Evolutionary conservation across 768 basidiomycete species (phyloP).

Genomic region (Tulasnella sp.): DNA sequence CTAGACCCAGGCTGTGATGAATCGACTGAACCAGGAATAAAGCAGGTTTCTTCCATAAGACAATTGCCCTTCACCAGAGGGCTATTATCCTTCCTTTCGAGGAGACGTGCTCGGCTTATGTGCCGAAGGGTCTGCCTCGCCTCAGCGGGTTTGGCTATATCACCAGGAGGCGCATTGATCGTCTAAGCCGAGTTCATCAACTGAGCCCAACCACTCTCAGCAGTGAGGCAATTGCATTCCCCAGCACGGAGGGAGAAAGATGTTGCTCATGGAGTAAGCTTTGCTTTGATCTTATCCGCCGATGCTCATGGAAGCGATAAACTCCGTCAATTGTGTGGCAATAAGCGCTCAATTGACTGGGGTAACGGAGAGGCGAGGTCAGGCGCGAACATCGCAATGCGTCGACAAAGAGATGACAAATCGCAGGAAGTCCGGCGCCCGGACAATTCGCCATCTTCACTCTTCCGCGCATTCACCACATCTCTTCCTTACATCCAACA

Average conservation of each 20-base stretch:
- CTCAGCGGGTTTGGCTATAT: slow-evolving; percentile 13
- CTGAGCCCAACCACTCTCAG: slow-evolving; percentile 40
- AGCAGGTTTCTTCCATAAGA: neutral
- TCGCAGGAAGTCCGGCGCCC: neutral
- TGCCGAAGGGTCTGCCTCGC: neutral
- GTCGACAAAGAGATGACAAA: neutral
- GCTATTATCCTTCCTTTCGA: slow-evolving; percentile 52
- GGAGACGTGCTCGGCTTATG: neutral
- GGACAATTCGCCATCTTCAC: too few species aligned
- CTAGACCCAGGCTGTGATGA: slow-evolving; percentile 42
- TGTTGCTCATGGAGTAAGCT: slow-evolving; percentile 58
- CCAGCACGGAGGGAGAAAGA: slow-evolving; percentile 22
- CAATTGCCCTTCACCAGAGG: slow-evolving; percentile 38
- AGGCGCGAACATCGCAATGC: too few species aligned
- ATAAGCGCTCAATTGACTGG: neutral
- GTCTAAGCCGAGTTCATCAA: slow-evolving; percentile 43
- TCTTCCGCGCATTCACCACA: too few species aligned
- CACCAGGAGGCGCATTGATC: neutral
- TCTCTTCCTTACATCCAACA: neutral
- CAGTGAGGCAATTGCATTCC: neutral
- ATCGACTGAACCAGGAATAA: neutral
- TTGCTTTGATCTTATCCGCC: slow-evolving; percentile 60
- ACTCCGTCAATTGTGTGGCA: neutral
- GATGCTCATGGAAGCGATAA: slow-evolving; percentile 41
- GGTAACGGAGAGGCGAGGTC: neutral